These are phyloP conservation scores for Retiboletus fuscus DNA, from an alignment of 1,284 basidiomycete species.

Conservation along the genomic window DNA sequence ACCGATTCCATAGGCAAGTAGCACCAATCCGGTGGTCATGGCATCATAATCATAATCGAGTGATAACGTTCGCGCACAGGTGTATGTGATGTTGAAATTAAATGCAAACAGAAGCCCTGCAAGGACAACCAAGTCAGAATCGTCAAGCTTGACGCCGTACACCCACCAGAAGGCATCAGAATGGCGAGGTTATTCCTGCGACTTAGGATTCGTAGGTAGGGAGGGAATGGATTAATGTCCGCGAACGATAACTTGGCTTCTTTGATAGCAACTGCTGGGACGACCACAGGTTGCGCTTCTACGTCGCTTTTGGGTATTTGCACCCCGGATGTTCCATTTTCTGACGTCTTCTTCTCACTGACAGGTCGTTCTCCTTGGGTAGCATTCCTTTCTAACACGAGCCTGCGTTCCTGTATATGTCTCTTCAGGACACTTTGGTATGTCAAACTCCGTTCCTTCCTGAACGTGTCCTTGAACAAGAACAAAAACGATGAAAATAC, in stretches of 20 bases:
- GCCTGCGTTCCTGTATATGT: conserved; percentile 26
- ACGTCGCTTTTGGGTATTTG: conserved; percentile 28
- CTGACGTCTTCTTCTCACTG: conserved; percentile 16
- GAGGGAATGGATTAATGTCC: conserved; percentile 43
- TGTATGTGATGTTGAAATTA: conserved; percentile 77
- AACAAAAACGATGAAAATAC: conserved; percentile 71
- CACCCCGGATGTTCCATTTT: neutral
- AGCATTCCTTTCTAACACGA: conserved; percentile 24
- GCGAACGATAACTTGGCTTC: conserved; percentile 33
- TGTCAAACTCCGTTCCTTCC: conserved; percentile 77
- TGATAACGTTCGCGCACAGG: conserved; percentile 75
- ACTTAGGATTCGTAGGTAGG: conserved; percentile 32
- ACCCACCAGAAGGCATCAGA: conserved; percentile 39
- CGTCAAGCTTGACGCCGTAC: neutral
- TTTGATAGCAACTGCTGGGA: conserved; percentile 51
- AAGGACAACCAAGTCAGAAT: conserved; percentile 70
- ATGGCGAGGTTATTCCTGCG: conserved; percentile 39
- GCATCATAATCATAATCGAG: conserved; percentile 77
- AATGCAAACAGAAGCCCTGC: conserved; percentile 77
- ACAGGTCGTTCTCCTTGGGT: conserved; percentile 21
- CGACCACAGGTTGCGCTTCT: conserved; percentile 36
- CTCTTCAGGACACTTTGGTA: conserved; percentile 65
- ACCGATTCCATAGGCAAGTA: conserved; percentile 82
- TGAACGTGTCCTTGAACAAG: conserved; percentile 86
- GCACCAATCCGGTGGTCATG: conserved; percentile 80